Evolutionary conservation across 2,329 filamentous ascomycete genomes (phyloP).

Genomic region (Ophiognomonia clavigignenti-juglandacearum): DNA sequence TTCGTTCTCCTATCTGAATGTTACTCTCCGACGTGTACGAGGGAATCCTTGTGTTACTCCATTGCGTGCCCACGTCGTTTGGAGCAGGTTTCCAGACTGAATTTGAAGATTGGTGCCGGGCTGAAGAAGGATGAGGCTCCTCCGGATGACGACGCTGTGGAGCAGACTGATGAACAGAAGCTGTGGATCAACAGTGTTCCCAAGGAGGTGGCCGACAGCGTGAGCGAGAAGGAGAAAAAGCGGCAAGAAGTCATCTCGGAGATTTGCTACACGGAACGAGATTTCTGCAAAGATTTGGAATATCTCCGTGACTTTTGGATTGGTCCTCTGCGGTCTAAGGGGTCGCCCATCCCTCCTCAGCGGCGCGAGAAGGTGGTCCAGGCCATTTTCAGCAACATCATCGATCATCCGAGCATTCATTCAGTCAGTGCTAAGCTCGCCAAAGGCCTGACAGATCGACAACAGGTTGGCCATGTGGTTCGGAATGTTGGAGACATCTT

Average conservation of each 20-base stretch:
- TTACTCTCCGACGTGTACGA: slow-evolving; percentile 94
- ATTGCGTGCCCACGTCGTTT: slow-evolving; percentile 91
- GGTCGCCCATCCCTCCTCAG: slow-evolving; percentile 83
- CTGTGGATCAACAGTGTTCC: slow-evolving; percentile 99
- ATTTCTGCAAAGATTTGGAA: slow-evolving; percentile 98
- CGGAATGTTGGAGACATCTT: slow-evolving; percentile 91
- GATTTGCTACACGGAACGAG: slow-evolving; percentile 96
- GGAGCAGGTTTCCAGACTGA: slow-evolving; percentile 91
- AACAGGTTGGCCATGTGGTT: slow-evolving; percentile 87
- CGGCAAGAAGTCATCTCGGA: slow-evolving; percentile 97
- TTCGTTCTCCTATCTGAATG: slow-evolving; percentile 96
- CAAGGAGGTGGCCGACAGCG: slow-evolving; percentile 86
- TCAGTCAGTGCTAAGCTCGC: slow-evolving; percentile 86
- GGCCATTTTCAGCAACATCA: slow-evolving; percentile 92
- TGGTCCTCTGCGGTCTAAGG: slow-evolving; percentile 74
- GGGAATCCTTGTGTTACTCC: slow-evolving; percentile 93
- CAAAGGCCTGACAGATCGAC: slow-evolving; percentile 79
- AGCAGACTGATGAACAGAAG: slow-evolving; percentile 86
- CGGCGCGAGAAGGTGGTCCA: slow-evolving; percentile 86
- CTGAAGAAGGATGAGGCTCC: slow-evolving; percentile 61
- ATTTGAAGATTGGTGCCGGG: slow-evolving; percentile 87
- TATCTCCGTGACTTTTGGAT: slow-evolving; percentile 99
- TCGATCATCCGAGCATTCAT: slow-evolving; percentile 78
- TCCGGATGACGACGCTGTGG: slow-evolving; percentile 71
- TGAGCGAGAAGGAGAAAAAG: slow-evolving; percentile 91